Evolutionary conservation across 169 alveolate species (phyloP).

Genomic region (Eimeria sp.): DNA sequence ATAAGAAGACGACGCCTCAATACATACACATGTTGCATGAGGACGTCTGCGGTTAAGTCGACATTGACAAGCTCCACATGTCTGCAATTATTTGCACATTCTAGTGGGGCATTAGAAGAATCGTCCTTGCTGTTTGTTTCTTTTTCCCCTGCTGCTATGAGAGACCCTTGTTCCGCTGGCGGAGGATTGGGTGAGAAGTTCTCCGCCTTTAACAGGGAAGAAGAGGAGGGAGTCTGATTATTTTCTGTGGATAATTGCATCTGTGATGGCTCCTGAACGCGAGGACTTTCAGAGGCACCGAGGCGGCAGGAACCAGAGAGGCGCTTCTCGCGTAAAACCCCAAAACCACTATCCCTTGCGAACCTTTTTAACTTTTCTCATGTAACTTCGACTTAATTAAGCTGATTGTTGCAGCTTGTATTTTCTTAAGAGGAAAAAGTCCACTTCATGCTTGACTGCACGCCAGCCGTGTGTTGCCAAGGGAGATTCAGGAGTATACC

Average conservation of each 20-base stretch:
- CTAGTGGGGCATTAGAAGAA: not conserved
- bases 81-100: not conserved
- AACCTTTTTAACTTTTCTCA: no score
- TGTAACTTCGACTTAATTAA: no score
- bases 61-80: constrained; percentile 17
- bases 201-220: not conserved
- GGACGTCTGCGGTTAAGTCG: constrained; percentile 8
- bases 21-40: constrained; percentile 12
- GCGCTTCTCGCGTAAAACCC: no score
- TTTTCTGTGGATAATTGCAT: not conserved
- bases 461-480: no score
- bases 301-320: no score
- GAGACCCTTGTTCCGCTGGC: not conserved
- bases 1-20: not conserved
- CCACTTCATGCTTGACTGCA: no score
- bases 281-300: no score
- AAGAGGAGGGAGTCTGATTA: not conserved
- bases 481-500: no score
- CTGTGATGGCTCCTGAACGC: not conserved
- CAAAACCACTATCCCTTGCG: no score
- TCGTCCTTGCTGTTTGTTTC: not conserved
- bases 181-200: not conserved
- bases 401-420: no score
- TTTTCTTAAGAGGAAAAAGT: no score
- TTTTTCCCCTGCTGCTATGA: not conserved